Percentiles rank a stretch among this genome's conserved stretches.
Evolutionary conservation across 768 basidiomycete species (phyloP).

Genomic region (Melanogaster broomeanus): DNA sequence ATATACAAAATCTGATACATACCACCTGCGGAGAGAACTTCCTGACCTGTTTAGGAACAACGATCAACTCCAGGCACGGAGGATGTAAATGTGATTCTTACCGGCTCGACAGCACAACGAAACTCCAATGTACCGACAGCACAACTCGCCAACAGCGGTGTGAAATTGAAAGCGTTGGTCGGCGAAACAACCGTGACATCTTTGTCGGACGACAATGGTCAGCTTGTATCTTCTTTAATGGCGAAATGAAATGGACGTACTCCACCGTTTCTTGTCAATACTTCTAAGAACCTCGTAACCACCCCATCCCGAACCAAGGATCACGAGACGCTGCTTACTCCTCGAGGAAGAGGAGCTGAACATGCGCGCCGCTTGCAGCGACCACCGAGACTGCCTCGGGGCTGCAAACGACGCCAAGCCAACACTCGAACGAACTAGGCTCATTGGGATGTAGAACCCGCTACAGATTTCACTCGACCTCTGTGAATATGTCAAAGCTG

Average conservation of each 20-base stretch:
- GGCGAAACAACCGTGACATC: constrained; percentile 71
- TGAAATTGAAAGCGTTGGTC: constrained; percentile 44
- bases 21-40: constrained; percentile 59
- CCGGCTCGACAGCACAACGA: constrained; percentile 78
- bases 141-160: constrained; percentile 52
- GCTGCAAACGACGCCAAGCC: constrained; percentile 4
- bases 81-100: constrained; percentile 35
- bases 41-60: constrained; percentile 42
- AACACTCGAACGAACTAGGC: constrained; percentile 10
- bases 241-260: constrained; percentile 37
- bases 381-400: neutral
- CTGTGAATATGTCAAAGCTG: too few species aligned
- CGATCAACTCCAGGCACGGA: neutral
- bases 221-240: neutral
- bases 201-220: constrained; percentile 25
- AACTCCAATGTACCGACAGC: constrained; percentile 86
- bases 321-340: constrained; percentile 51
- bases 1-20: constrained; percentile 16
- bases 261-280: constrained; percentile 72
- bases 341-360: constrained; percentile 41
- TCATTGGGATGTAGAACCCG: constrained; percentile 12
- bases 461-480: too few species aligned
- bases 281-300: constrained; percentile 69
- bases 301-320: constrained; percentile 79
- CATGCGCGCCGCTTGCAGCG: constrained; percentile 22